Conservation (phyloP, 2,329 filamentous ascomycete genomes). For the Neonectria coccinea region DNA sequence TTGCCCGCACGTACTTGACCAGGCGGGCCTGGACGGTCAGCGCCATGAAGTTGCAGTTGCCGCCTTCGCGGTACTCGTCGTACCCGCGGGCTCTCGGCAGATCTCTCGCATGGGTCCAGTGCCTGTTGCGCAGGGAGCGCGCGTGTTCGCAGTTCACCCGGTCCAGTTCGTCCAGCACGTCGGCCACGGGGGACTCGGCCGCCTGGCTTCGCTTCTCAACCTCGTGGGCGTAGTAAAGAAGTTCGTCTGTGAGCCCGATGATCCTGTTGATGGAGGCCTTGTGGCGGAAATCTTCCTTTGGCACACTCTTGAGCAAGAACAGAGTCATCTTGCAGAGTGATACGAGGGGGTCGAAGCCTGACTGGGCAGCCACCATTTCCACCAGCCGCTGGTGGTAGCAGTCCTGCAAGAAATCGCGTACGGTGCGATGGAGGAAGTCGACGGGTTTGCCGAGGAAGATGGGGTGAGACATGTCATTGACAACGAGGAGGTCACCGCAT, state of each 20-base stretch:
- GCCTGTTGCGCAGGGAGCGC: too few relatives aligned
- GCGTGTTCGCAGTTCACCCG: not conserved
- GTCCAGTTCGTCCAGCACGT: slow-evolving; percentile 2
- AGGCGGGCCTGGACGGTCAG: too few relatives aligned
- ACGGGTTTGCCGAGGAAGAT: slow-evolving; percentile 14
- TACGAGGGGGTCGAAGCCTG: not conserved
- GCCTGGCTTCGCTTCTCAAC: slow-evolving; percentile 6
- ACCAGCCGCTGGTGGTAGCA: slow-evolving; percentile 5
- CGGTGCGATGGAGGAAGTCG: slow-evolving; percentile 20
- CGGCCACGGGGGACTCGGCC: not conserved
- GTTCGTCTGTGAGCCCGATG: slow-evolving; percentile 16
- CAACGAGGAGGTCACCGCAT: slow-evolving; percentile 19
- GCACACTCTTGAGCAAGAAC: slow-evolving; percentile 1
- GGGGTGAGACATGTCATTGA: slow-evolving; percentile 11
- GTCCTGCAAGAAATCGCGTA: slow-evolving; percentile 2
- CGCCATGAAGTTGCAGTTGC: too few relatives aligned
- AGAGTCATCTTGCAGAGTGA: slow-evolving; percentile 1
- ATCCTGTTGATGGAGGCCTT: slow-evolving; percentile 4
- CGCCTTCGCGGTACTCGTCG: too few relatives aligned
- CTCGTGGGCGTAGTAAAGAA: slow-evolving; percentile 15
- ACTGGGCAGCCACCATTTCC: not conserved
- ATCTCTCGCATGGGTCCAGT: too few relatives aligned
- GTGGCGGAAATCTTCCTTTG: not conserved
- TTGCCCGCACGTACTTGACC: too few relatives aligned
- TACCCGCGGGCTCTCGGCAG: too few relatives aligned